phyloP scores from a whole-genome alignment of 2,329 filamentous ascomycete genomes.

The Alternaria brassicicola region DNA sequence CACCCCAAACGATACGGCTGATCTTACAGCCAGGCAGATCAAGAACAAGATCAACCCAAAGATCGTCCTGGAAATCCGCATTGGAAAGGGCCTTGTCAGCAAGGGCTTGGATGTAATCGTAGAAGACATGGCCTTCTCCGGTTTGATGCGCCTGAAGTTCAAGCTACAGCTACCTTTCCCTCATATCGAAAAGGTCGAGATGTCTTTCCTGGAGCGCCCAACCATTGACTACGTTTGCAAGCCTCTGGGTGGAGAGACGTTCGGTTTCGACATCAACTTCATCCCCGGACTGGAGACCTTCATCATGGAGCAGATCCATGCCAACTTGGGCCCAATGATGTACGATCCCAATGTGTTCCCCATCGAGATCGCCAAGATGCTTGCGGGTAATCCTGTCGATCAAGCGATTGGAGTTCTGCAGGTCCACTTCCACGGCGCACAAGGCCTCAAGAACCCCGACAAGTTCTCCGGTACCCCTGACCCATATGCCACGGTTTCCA shows the following conservation, averaged over 20 bases:
- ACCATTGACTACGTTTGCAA: conserved; percentile 98
- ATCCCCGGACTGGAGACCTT: conserved; percentile 93
- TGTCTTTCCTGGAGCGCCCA: conserved; percentile 90
- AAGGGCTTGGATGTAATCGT: conserved; percentile 98
- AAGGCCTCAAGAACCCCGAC: conserved; percentile 92
- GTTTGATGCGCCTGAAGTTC: conserved; percentile 94
- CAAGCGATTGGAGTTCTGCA: conserved; percentile 94
- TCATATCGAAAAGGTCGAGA: conserved; percentile 91
- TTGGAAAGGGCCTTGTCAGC: conserved; percentile 96
- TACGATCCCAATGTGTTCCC: conserved; percentile 97
- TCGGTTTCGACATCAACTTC: conserved; percentile 99
- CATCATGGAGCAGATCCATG: conserved; percentile 95
- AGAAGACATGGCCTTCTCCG: conserved; percentile 95
- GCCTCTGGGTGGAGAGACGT: conserved; percentile 89
- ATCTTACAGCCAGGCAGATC: conserved; percentile 87
- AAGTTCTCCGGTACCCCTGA: conserved; percentile 91
- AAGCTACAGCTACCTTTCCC: conserved; percentile 97
- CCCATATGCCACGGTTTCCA: conserved; percentile 82
- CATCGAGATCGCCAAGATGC: conserved; percentile 97
- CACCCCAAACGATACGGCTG: conserved; percentile 89
- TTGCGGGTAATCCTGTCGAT: conserved; percentile 90
- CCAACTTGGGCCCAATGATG: conserved; percentile 95
- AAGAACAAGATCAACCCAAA: conserved; percentile 98
- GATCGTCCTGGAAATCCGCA: conserved; percentile 88
- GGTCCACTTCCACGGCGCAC: conserved; percentile 86